Evolutionary conservation across 2,329 filamentous ascomycete genomes (phyloP).

Genomic region (Balansia obtecta): DNA sequence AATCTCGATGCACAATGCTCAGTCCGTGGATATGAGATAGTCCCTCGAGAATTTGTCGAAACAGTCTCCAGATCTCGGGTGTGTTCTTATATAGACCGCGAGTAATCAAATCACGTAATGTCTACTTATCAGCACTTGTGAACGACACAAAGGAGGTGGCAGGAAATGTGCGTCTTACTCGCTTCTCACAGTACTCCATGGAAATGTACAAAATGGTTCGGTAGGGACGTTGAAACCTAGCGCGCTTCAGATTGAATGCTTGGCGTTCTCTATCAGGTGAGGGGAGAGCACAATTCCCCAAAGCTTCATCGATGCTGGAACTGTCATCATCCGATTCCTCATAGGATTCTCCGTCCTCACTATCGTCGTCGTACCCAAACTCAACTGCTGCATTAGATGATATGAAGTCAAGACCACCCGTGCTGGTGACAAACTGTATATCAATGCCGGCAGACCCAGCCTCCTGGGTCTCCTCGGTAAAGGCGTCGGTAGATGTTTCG

Average conservation of each 20-base stretch:
- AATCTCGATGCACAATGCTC: conserved; percentile 87
- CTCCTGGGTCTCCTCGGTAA: conserved; percentile 23
- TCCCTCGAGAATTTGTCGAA: conserved; percentile 84
- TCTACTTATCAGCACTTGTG: conserved; percentile 28
- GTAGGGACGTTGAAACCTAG: conserved; percentile 36
- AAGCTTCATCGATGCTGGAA: conserved; percentile 21
- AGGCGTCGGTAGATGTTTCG: conserved; percentile 41
- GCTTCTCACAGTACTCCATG: conserved; percentile 97
- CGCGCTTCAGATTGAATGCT: conserved; percentile 16
- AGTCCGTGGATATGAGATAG: conserved; percentile 79
- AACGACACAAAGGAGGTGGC: background rate
- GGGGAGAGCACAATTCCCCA: conserved; percentile 11
- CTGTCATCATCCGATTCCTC: conserved; percentile 34
- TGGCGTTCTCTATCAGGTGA: conserved; percentile 21
- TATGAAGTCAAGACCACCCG: conserved; percentile 82
- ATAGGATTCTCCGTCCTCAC: conserved; percentile 31
- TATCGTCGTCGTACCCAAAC: conserved; percentile 53
- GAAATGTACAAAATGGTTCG: conserved; percentile 85
- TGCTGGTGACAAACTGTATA: conserved; percentile 56
- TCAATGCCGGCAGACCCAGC: conserved; percentile 28
- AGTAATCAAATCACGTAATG: conserved; percentile 75
- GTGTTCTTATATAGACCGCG: conserved; percentile 61
- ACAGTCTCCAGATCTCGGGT: conserved; percentile 77
- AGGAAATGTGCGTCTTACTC: conserved; percentile 35
- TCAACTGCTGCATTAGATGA: conserved; percentile 73